These are phyloP conservation scores for Litchi chinensis DNA, from an alignment of 345 rosid genomes.

Conservation along the genomic window DNA sequence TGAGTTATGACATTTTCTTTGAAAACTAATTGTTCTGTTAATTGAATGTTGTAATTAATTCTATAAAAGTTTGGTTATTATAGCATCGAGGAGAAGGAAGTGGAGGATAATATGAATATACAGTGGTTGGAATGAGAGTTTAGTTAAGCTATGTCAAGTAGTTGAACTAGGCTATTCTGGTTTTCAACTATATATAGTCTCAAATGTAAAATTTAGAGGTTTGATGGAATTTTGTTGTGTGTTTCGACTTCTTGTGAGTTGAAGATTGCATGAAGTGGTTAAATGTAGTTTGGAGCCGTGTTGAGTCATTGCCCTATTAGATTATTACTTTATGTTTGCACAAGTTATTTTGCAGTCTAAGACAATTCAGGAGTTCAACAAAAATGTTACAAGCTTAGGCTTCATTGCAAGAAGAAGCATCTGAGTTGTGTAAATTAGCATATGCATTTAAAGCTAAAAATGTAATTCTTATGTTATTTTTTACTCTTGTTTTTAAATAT, in stretches of 20 bases:
- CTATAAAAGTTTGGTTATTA: background rate
- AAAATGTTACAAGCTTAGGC: no score
- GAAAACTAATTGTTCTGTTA: background rate
- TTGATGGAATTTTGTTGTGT: background rate
- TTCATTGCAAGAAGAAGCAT: no score
- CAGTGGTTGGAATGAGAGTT: background rate
- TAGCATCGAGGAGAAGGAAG: background rate
- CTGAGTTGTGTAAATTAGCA: no score
- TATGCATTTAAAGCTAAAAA: no score
- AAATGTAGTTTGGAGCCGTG: background rate
- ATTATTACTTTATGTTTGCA: background rate
- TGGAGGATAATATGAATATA: background rate
- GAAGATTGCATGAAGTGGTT: background rate
- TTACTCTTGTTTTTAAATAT: no score
- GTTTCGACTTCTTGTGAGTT: background rate
- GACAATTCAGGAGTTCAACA: no score
- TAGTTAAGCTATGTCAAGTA: background rate
- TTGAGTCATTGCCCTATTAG: background rate
- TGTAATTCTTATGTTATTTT: no score
- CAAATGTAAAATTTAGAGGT: background rate
- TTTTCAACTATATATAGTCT: background rate
- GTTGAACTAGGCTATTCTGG: background rate
- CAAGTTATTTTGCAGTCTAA: no score
- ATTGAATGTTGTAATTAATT: background rate
- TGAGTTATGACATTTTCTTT: background rate